Evolutionary conservation across 2,329 filamentous ascomycete genomes (phyloP).

Genomic region (Diplodia mutila): DNA sequence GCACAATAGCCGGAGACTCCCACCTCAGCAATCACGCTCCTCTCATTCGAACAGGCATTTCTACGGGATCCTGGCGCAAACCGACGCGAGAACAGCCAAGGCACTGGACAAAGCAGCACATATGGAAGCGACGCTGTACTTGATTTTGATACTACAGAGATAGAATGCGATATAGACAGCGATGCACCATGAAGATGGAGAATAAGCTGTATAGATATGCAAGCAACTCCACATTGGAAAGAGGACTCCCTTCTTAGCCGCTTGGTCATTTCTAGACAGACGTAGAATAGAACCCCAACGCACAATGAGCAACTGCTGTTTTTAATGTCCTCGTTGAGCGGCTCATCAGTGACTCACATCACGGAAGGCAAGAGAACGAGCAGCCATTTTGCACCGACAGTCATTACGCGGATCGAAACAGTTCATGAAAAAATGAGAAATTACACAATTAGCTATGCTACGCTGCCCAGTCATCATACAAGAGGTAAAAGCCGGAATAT

Average conservation of each 20-base stretch:
- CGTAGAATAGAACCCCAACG: not conserved
- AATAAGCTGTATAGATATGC: not conserved
- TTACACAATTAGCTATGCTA: not conserved
- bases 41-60: not conserved
- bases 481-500: not conserved
- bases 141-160: not conserved
- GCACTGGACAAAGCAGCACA: not conserved
- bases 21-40: not conserved
- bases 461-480: not conserved
- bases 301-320: not conserved
- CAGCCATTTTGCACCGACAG: too few species aligned
- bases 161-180: not conserved
- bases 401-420: not conserved
- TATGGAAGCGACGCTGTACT: not conserved
- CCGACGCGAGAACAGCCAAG: not conserved
- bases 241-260: not conserved
- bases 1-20: not conserved
- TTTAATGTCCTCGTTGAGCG: too few species aligned
- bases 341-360: too few species aligned
- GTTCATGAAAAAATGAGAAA: not conserved
- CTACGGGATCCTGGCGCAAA: not conserved
- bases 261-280: not conserved
- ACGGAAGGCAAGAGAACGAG: too few species aligned
- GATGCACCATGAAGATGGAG: not conserved
- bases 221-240: not conserved